These are phyloP conservation scores for Yamadazyma diospyri DNA, from an alignment of 1,139 yeast species.

Conservation along the genomic window DNA sequence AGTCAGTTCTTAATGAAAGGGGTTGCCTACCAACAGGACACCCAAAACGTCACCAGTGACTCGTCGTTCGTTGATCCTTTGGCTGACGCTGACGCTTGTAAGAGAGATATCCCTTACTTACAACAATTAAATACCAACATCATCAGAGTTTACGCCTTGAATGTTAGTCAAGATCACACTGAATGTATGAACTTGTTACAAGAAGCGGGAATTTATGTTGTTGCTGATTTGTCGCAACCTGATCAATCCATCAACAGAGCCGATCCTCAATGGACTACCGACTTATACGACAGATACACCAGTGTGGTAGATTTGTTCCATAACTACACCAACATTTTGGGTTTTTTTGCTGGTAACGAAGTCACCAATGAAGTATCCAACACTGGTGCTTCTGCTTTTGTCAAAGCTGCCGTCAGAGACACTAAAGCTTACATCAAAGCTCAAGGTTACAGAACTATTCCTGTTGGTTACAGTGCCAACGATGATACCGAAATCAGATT, in stretches of 20 bases:
- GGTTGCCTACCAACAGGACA: slow-evolving; percentile 73
- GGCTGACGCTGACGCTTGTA: slow-evolving; percentile 65
- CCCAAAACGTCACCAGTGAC: slow-evolving; percentile 47
- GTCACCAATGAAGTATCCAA: slow-evolving; percentile 58
- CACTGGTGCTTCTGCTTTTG: slow-evolving; percentile 66
- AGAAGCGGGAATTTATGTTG: slow-evolving; percentile 83
- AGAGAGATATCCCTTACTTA: slow-evolving; percentile 75
- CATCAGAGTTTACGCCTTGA: slow-evolving; percentile 63
- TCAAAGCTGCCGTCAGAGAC: slow-evolving; percentile 90
- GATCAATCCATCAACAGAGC: slow-evolving; percentile 70
- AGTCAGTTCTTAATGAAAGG: slow-evolving; percentile 80
- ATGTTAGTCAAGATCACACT: slow-evolving; percentile 78
- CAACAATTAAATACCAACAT: slow-evolving; percentile 78
- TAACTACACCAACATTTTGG: slow-evolving; percentile 77
- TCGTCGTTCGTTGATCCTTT: slow-evolving; percentile 63
- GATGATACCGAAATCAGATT: slow-evolving; percentile 70
- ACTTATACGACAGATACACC: slow-evolving; percentile 71
- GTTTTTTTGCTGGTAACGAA: slow-evolving; percentile 94
- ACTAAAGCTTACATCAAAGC: slow-evolving; percentile 74
- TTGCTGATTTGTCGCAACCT: slow-evolving; percentile 87
- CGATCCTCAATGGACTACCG: slow-evolving; percentile 68
- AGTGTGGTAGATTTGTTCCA: slow-evolving; percentile 79
- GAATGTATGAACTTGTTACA: slow-evolving; percentile 83
- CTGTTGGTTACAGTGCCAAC: slow-evolving; percentile 93
- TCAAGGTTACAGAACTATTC: slow-evolving; percentile 69